These are phyloP conservation scores for Penicillium sp. DNA, from an alignment of 2,329 filamentous ascomycete species.

Conservation along the genomic window DNA sequence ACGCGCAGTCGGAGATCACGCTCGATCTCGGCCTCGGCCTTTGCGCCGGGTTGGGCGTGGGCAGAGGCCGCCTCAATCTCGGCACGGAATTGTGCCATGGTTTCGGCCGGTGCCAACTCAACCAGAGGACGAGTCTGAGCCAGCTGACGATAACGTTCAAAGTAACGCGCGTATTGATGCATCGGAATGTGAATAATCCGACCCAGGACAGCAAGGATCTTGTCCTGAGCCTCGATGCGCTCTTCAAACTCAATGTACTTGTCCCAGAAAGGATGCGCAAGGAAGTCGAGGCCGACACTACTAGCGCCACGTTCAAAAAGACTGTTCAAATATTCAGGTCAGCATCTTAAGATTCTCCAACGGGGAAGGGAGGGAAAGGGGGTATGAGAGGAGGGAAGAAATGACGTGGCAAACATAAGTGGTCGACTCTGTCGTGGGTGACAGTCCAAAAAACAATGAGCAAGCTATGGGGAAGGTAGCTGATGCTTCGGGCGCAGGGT, in stretches of 20 bases:
- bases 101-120: conserved; percentile 69
- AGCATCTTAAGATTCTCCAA: conserved; percentile 33
- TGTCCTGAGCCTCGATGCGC: conserved; percentile 77
- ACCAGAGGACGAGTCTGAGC: conserved; percentile 68
- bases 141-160: conserved; percentile 80
- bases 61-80: conserved; percentile 63
- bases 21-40: conserved; percentile 75
- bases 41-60: conserved; percentile 44
- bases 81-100: conserved; percentile 64
- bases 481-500: conserved; percentile 36
- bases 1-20: conserved; percentile 76
- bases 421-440: conserved; percentile 36
- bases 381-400: conserved; percentile 32
- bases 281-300: conserved; percentile 85
- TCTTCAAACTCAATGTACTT: conserved; percentile 98
- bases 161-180: conserved; percentile 94
- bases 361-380: conserved; percentile 29
- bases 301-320: conserved; percentile 87
- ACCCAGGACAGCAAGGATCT: conserved; percentile 77
- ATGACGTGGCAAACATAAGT: conserved; percentile 47
- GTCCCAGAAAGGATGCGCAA: conserved; percentile 96
- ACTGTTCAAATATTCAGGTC: conserved; percentile 51
- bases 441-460: conserved; percentile 41
- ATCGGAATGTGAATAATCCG: conserved; percentile 87
- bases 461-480: conserved; percentile 27